Evolutionary conservation across 164 flowering plant genomes (phyloP).

Genomic region (Kingdonia uniflora): DNA sequence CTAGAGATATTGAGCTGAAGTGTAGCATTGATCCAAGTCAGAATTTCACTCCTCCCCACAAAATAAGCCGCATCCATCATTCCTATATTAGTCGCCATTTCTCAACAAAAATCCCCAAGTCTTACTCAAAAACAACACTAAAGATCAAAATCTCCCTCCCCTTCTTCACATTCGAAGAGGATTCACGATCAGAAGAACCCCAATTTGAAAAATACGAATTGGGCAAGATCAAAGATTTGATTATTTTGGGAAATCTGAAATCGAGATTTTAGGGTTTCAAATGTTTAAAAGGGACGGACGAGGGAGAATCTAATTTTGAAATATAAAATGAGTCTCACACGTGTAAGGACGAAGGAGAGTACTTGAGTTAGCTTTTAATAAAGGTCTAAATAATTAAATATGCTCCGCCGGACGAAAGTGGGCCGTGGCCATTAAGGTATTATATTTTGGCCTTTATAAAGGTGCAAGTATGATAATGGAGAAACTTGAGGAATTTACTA

Average conservation of each 20-base stretch:
- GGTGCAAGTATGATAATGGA: no score
- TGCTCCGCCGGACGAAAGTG: no score
- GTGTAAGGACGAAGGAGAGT: no score
- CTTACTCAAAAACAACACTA: not conserved
- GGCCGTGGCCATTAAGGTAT: no score
- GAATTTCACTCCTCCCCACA: constrained; percentile 80
- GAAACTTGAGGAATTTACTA: no score
- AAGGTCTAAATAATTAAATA: no score
- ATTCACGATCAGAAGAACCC: not conserved
- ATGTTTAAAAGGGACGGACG: not conserved
- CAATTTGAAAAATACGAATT: not conserved
- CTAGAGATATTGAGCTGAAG: constrained; percentile 76
- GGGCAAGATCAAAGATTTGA: not conserved
- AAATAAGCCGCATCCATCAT: constrained; percentile 92
- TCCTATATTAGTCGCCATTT: constrained; percentile 43
- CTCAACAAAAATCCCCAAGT: not conserved
- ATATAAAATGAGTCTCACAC: no score
- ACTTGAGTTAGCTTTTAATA: no score
- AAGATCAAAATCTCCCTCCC: not conserved
- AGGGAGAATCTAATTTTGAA: constrained; percentile 1
- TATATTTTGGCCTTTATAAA: no score
- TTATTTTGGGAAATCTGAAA: not conserved
- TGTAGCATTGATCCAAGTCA: constrained; percentile 73
- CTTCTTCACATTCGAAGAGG: not conserved
- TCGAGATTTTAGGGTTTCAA: constrained; percentile 5